Conservation (phyloP, 2,329 filamentous ascomycete genomes). For the Calonectria crousiana region DNA sequence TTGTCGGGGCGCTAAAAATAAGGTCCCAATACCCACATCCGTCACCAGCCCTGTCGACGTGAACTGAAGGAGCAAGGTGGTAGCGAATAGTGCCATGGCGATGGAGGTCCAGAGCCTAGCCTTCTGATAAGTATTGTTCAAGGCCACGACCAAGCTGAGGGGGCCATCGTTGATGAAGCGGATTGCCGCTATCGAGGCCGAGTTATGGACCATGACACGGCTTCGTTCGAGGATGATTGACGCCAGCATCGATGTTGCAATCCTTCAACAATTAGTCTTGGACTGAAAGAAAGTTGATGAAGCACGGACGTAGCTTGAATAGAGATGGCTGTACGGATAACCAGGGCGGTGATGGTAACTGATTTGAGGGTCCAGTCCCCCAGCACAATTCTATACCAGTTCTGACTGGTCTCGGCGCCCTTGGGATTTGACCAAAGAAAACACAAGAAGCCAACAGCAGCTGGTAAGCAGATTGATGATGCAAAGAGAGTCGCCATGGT, state of each 20-base stretch:
- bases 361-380: background rate
- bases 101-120: background rate
- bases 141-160: background rate
- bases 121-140: background rate
- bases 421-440: slow-evolving; percentile 11
- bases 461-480: background rate
- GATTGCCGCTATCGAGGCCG: background rate
- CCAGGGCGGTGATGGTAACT: slow-evolving; percentile 1
- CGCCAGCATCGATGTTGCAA: slow-evolving; percentile 11
- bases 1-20: background rate
- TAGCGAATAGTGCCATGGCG: background rate
- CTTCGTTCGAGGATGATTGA: slow-evolving; percentile 15
- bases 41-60: slow-evolving; percentile 8
- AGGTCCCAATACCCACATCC: background rate
- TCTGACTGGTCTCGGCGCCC: background rate
- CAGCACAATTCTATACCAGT: slow-evolving; percentile 3
- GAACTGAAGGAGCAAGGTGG: slow-evolving; percentile 3
- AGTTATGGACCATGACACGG: background rate
- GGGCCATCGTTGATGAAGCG: slow-evolving; percentile 16
- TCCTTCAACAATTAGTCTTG: background rate
- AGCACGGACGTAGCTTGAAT: background rate
- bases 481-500: background rate
- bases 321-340: slow-evolving; percentile 1
- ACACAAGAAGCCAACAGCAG: background rate
- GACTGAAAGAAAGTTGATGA: too few relatives aligned